Conservation (phyloP, 2,329 filamentous ascomycete species). For the Neoscytalidium dimidiatum region DNA sequence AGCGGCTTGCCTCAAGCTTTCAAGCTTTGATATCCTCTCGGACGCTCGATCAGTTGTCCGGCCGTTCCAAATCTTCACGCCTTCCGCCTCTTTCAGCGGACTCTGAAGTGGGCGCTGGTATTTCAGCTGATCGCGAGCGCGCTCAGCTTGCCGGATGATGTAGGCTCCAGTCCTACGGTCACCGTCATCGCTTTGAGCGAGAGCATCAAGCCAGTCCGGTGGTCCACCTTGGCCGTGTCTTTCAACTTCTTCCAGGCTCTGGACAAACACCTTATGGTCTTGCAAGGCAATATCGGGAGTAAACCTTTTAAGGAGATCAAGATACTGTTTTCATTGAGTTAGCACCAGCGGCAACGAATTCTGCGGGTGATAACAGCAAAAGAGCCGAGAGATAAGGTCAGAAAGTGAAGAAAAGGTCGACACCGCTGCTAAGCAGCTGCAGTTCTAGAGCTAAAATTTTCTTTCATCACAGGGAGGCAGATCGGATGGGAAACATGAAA, state of each 20-base stretch:
- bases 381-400: constrained; percentile 30
- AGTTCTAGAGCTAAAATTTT: constrained; percentile 54
- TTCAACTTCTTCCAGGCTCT: constrained; percentile 39
- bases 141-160: constrained; percentile 37
- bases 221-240: constrained; percentile 24
- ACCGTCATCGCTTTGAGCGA: constrained; percentile 36
- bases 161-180: constrained; percentile 35
- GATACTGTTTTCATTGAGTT: constrained; percentile 31
- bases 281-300: constrained; percentile 38
- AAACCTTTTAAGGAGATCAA: constrained; percentile 42
- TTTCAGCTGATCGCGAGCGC: constrained; percentile 27
- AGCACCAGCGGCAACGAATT: not conserved
- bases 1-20: constrained; percentile 15
- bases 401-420: constrained; percentile 39
- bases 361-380: constrained; percentile 19
- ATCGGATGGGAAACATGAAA: not conserved
- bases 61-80: constrained; percentile 45
- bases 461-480: constrained; percentile 44
- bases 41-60: constrained; percentile 10
- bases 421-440: constrained; percentile 48
- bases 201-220: constrained; percentile 36
- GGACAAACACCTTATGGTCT: constrained; percentile 42
- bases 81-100: constrained; percentile 26
- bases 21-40: constrained; percentile 17
- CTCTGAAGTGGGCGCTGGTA: constrained; percentile 11